Evolutionary conservation across 1,139 yeast species (phyloP), one percentile per base, ranked within the genome.

Genomic region (Diutina siamensis): DNA sequence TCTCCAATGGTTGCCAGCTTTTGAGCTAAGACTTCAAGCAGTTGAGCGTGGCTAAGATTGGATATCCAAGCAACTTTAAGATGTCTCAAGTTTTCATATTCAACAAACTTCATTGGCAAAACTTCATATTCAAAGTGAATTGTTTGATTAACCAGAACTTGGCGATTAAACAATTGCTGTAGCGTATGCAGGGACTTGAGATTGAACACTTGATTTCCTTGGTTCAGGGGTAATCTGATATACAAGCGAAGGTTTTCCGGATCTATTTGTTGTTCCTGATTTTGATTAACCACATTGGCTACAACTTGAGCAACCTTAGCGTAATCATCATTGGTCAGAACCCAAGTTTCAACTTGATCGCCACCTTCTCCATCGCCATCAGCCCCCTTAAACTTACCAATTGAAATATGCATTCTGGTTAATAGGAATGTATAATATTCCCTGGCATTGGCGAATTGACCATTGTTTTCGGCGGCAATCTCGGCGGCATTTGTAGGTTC

Each of bases 1-100:
- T 78, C 84, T 3, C 54, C 52, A 20, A 85, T 72, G 0, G 78
- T 71, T 17, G 82, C 80, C 31, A 72, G 68, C 52, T 71, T 76
- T 2, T 89, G 79, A 19, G 88, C 76, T 51, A 83, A 71, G 46
- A 88, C 71, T 47, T 86, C 95, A 55, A 74, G 76, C 44, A 72
- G 71, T 50, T 82, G 89, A 53, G 73, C 84, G 53, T 80, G 82
- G 47, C 80, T 68, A 42, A 82, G 72, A 46, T 72, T 72, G 2
- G 74, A 73, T 27, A 83, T 62, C 88, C 89, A 83, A 49, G 69
- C 70, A 25, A 83, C 67, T 49, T 73, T 76, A 35, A 89, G 64
- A 8, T 77, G 63, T 50, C 78, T 76, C 78, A 87, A 76, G 52
- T 75, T 78, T 60, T 94, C 98, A 54, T 83, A 74, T 51, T 88